Evolutionary conservation across 148 eudicot species (phyloP).

Genomic region (Dianthus caryophyllus): DNA sequence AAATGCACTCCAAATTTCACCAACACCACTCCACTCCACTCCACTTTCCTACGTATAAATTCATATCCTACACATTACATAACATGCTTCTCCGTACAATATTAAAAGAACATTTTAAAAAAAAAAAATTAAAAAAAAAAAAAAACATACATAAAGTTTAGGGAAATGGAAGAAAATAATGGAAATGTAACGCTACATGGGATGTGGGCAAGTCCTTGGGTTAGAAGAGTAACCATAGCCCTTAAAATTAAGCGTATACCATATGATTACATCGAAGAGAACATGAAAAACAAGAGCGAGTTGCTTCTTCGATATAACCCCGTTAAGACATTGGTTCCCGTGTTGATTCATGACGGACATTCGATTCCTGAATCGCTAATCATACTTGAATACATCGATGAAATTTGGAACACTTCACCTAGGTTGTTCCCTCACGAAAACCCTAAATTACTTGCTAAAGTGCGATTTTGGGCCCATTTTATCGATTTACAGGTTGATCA

Average conservation of each 20-base stretch:
- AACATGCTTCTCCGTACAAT: no score
- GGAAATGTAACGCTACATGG: constrained; percentile 34
- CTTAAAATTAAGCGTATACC: constrained; percentile 36
- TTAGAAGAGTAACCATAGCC: constrained; percentile 36
- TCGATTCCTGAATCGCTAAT: constrained; percentile 37
- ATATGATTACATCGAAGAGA: constrained; percentile 31
- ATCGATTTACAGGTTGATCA: constrained; percentile 26
- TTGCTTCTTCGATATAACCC: constrained; percentile 31
- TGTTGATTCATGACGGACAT: constrained; percentile 30
- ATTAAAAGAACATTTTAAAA: background rate
- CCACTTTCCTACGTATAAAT: background rate
- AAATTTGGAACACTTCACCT: constrained; percentile 29
- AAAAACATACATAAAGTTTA: no score
- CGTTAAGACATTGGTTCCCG: constrained; percentile 38
- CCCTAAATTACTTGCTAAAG: constrained; percentile 23
- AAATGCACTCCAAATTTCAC: constrained; percentile 3
- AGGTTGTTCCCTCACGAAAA: constrained; percentile 22
- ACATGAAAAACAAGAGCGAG: constrained; percentile 31
- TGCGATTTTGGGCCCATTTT: constrained; percentile 35
- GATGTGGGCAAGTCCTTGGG: constrained; percentile 52
- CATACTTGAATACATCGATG: constrained; percentile 37
- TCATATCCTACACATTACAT: background rate
- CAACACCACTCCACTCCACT: background rate
- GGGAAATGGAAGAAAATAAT: constrained; percentile 16
- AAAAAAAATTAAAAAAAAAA: background rate